These are phyloP conservation scores for Angophora floribunda DNA, from an alignment of 345 rosid species.

Conservation along the genomic window DNA sequence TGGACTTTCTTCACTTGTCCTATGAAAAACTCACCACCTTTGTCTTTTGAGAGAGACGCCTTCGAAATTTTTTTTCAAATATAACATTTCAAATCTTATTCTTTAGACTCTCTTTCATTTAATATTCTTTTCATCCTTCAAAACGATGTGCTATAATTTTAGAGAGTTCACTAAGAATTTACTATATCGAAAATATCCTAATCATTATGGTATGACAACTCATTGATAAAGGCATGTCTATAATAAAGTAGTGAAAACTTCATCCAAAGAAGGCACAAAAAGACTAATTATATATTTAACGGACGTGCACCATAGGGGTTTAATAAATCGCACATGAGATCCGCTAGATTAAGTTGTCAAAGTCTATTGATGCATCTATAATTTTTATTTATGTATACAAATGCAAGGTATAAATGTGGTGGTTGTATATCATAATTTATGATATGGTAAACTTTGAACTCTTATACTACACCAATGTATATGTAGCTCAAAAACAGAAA, in stretches of 20 bases:
- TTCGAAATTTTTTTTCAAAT: too few species aligned
- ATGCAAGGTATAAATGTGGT: not conserved
- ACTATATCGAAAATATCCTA: not conserved
- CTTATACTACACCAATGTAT: fast-evolving
- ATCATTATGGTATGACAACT: not conserved
- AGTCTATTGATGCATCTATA: not conserved
- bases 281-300: not conserved
- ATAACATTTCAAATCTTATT: not conserved
- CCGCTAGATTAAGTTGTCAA: too few species aligned
- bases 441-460: not conserved
- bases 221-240: not conserved
- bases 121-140: too few species aligned
- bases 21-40: too few species aligned
- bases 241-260: too few species aligned
- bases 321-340: too few species aligned
- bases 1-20: not conserved
- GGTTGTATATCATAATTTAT: not conserved
- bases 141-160: too few species aligned
- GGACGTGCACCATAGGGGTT: not conserved
- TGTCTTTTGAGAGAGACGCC: too few species aligned
- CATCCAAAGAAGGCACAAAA: not conserved
- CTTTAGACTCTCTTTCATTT: not conserved
- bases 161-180: too few species aligned
- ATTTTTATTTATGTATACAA: too few species aligned
- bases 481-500: too few species aligned